These are phyloP conservation scores for Lactarius vividus DNA, from an alignment of 768 basidiomycete genomes.

Conservation along the genomic window DNA sequence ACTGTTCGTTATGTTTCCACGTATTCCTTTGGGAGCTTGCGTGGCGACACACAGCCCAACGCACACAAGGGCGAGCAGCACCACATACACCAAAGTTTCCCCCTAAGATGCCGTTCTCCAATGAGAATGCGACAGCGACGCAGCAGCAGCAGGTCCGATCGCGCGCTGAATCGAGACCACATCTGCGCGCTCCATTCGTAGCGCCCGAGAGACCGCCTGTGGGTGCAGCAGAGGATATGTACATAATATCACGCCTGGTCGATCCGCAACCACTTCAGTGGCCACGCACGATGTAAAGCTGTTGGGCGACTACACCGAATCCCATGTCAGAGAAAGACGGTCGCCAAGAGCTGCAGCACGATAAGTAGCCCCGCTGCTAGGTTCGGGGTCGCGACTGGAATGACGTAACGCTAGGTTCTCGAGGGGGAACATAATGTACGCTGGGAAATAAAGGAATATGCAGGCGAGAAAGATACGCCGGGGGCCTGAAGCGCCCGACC, in stretches of 20 bases:
- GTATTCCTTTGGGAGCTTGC: conserved; percentile 10
- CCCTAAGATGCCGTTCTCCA: conserved; percentile 44
- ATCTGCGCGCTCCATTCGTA: conserved; percentile 54
- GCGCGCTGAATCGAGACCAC: conserved; percentile 39
- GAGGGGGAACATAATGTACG: conserved; percentile 34
- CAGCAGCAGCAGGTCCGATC: conserved; percentile 55
- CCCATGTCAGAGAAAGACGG: conserved; percentile 13
- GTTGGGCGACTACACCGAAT: conserved; percentile 6
- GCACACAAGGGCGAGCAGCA: background rate
- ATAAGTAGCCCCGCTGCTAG: background rate
- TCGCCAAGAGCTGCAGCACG: conserved; percentile 10
- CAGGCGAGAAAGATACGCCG: conserved; percentile 35
- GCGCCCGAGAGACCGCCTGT: conserved; percentile 62
- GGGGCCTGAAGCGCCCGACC: conserved; percentile 37
- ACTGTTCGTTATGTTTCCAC: conserved; percentile 8
- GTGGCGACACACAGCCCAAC: background rate
- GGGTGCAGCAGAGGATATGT: conserved; percentile 61
- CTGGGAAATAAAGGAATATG: conserved; percentile 29
- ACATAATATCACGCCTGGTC: conserved; percentile 67
- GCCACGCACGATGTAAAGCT: background rate
- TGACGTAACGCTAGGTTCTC: conserved; percentile 8
- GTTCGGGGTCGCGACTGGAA: background rate
- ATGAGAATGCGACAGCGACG: conserved; percentile 64
- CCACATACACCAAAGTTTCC: conserved; percentile 35
- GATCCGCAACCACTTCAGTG: conserved; percentile 21